These are phyloP conservation scores for Chimonanthus salicifolius DNA, from an alignment of 164 flowering plant genomes.

Conservation along the genomic window DNA sequence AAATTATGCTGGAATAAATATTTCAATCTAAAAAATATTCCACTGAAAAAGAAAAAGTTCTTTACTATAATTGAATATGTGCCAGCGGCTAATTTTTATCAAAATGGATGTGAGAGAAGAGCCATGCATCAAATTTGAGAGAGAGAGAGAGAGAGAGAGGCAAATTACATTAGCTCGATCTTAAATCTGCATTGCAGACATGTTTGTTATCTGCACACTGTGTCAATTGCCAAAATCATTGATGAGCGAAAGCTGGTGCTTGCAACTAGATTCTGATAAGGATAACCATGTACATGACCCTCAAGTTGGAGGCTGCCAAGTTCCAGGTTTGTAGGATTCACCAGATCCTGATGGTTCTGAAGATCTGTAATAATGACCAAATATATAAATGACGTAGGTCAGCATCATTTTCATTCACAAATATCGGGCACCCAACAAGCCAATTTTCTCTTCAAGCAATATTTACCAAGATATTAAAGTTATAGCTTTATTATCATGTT, in stretches of 20 bases:
- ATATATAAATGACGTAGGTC: neutral
- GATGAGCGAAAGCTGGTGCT: neutral
- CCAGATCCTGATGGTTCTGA: conserved; percentile 87
- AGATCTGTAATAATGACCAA: conserved; percentile 40
- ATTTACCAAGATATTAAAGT: too few relatives aligned
- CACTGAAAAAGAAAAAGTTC: neutral
- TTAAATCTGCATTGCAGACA: neutral
- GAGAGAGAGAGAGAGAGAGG: neutral
- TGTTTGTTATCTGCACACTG: neutral
- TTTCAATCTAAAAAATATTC: neutral
- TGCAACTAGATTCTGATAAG: neutral
- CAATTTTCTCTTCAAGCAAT: neutral
- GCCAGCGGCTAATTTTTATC: neutral
- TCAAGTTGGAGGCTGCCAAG: conserved; percentile 63
- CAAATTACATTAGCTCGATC: neutral
- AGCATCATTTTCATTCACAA: conserved; percentile 1
- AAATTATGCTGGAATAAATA: neutral
- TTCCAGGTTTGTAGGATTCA: conserved; percentile 60
- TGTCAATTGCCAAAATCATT: neutral
- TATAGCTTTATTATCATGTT: too few relatives aligned
- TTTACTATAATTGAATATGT: neutral
- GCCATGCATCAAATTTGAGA: neutral
- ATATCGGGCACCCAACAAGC: neutral
- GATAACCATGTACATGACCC: neutral
- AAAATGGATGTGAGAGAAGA: neutral